These are phyloP conservation scores for Stevia rebaudiana DNA, from an alignment of 140 eudicot genomes.

Conservation along the genomic window DNA sequence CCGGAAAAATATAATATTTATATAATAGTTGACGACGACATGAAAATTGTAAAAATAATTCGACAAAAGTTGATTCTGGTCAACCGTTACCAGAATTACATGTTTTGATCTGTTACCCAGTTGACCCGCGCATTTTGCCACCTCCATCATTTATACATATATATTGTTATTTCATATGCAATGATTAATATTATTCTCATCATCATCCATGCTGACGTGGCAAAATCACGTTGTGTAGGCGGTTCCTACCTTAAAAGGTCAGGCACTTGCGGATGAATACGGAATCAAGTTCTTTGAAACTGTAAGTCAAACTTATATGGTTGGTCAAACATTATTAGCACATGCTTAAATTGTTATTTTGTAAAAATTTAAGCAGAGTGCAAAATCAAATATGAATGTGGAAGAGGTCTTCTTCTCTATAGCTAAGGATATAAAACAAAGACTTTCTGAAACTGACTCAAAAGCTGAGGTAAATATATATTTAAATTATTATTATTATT, in stretches of 20 bases:
- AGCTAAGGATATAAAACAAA: slow-evolving; percentile 60
- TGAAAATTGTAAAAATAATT: no score
- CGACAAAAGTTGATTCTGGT: no score
- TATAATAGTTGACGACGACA: no score
- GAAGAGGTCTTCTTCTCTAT: slow-evolving; percentile 73
- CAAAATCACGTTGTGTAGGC: slow-evolving; percentile 33
- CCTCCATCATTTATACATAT: neutral
- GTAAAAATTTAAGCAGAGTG: slow-evolving; percentile 43
- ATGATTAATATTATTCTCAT: neutral
- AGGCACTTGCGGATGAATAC: slow-evolving; percentile 77
- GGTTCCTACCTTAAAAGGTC: slow-evolving; percentile 65
- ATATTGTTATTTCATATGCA: neutral
- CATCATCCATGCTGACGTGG: slow-evolving; percentile 11
- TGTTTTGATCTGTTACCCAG: neutral
- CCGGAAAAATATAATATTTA: no score
- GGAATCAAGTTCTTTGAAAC: slow-evolving; percentile 70
- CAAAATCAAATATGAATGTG: slow-evolving; percentile 69
- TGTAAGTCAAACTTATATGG: slow-evolving; percentile 29
- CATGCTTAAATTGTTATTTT: neutral
- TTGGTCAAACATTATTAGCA: neutral
- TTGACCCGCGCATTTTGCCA: neutral
- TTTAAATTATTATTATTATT: neutral
- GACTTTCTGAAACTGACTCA: slow-evolving; percentile 62
- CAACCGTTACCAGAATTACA: neutral
- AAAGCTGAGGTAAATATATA: slow-evolving; percentile 48